A percentile compares a stretch with the other conserved stretches of the same genome.
Evolutionary conservation across 306 rosid species (phyloP).

Genomic region (Phaseolus lunatus): DNA sequence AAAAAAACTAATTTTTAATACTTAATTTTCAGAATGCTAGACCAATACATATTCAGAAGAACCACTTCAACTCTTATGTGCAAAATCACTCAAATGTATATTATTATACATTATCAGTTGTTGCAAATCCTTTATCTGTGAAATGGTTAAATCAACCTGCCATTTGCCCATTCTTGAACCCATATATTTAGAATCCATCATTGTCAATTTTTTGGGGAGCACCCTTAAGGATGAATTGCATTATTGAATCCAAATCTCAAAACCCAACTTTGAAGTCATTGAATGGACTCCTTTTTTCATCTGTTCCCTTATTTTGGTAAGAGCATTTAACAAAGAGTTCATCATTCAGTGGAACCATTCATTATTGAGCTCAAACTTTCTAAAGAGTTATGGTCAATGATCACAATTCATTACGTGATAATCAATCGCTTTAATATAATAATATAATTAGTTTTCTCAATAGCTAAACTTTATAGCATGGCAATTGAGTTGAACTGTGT

Average conservation of each 20-base stretch:
- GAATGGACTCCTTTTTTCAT: background rate
- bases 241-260: background rate
- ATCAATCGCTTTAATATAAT: background rate
- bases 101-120: no score
- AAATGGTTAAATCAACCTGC: no score
- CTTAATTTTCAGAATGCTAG: no score
- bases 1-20: no score
- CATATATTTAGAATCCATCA: no score
- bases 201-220: no score
- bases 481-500: background rate
- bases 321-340: background rate
- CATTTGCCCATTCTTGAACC: no score
- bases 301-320: background rate
- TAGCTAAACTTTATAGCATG: background rate
- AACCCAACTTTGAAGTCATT: background rate
- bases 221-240: no score
- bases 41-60: no score
- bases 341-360: background rate
- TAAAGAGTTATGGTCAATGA: background rate
- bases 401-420: background rate
- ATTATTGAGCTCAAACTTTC: slow-evolving; percentile 1
- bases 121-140: no score
- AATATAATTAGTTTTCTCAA: background rate
- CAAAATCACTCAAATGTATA: no score
- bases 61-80: no score